These are phyloP conservation scores for Sugiyamaella sp. DNA, from an alignment of 1,139 yeast genomes.

Conservation along the genomic window DNA sequence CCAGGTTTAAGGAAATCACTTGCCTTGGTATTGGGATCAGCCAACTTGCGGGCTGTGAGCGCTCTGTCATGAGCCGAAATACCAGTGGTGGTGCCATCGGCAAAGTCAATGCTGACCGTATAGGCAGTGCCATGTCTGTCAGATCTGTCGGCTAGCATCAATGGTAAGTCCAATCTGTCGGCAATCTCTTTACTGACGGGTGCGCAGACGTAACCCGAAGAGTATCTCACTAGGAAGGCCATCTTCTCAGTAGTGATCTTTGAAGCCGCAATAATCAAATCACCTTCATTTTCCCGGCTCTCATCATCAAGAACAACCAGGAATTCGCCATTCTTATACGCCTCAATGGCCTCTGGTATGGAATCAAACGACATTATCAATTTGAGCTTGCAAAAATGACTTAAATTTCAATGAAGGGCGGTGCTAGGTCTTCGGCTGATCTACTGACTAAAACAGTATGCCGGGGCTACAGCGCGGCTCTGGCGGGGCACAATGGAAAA, in stretches of 20 bases:
- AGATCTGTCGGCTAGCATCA: constrained; percentile 66
- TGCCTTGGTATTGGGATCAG: constrained; percentile 59
- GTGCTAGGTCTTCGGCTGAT: neutral
- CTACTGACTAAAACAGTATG: neutral
- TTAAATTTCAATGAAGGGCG: neutral
- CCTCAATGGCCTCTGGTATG: constrained; percentile 75
- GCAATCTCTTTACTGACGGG: constrained; percentile 82
- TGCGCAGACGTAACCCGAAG: constrained; percentile 90
- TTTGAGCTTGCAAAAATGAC: neutral
- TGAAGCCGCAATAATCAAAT: constrained; percentile 89
- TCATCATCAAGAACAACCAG: constrained; percentile 96
- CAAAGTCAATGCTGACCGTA: constrained; percentile 86
- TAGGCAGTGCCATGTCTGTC: constrained; percentile 98
- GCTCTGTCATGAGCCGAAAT: constrained; percentile 95
- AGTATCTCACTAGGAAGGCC: constrained; percentile 90
- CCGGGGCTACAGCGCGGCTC: constrained; percentile 5
- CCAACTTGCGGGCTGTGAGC: constrained; percentile 72
- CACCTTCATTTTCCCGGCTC: constrained; percentile 96
- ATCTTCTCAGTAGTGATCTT: constrained; percentile 77
- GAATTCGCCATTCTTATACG: constrained; percentile 82
- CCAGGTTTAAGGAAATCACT: constrained; percentile 87
- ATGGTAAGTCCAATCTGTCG: constrained; percentile 74
- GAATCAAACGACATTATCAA: constrained; percentile 34
- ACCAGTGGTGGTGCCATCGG: constrained; percentile 90
- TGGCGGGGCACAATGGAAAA: neutral